Base-by-base conservation (phyloP, 2,329 filamentous ascomycete genomes). In the Meredithiella fracta region DNA sequence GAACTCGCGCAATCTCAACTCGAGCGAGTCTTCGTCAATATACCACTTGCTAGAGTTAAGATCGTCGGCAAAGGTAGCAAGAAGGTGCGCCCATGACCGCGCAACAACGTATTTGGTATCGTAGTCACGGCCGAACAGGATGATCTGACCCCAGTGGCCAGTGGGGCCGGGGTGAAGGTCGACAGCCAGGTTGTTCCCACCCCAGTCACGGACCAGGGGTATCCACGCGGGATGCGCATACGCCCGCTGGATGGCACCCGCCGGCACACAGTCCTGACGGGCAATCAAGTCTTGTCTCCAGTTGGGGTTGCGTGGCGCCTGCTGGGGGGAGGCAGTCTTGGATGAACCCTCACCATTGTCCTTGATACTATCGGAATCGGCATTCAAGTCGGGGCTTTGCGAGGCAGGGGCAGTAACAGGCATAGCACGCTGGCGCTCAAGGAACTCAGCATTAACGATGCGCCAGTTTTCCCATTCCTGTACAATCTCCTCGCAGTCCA, bases 401-500 rank as follows among this genome's bases (percentile, higher is more conserved):
- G 78, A 72, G 15, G 82, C 73, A 80, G 67, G 73, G 61, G 72
- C 71, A 8, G 59, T 50, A 22, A 59, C 47, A 26, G 54, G 57
- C 51, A 58, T 54, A 8, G 52, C 25, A 14, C 56, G 52, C 51
- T 68, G 80, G 67, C 80, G 75, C 44, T 79, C 75, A 58, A 97
- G 76, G 67, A 86, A 95, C 65, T 96, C 87, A 58, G 91, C 82
- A 65, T 95, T 95, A 60, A 98, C 92, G 60, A 80, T 82, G 63
- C 88, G 83, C 92, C 92, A 98, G 66, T 95, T 94, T 64, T 86
- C 85, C 87, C 91, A 97, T 67, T 98, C 92, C 67, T 96, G 89
- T 22, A 95, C 84, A 62, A 98, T 95, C 66, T 98, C 92, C 68
- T 98, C 92, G 65, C 92, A 97, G 68, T 98, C 92, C 58, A 98